Base-by-base conservation (phyloP, 148 eudicot species). In the Silene latifolia region DNA sequence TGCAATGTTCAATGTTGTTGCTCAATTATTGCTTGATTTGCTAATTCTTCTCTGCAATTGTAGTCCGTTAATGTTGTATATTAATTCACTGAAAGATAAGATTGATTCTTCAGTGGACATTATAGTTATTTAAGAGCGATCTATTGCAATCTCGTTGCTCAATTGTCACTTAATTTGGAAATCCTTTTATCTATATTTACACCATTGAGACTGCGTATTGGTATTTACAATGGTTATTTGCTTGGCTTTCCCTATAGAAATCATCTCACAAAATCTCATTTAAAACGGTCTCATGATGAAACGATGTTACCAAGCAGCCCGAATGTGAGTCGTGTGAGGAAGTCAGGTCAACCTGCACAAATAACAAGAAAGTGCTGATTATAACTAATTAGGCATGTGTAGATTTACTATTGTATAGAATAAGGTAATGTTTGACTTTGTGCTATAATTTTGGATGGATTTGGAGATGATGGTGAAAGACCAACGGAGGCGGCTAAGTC, bases 11-110 rank as follows among this genome's bases (percentile, higher is more conserved):
- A n/a, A 44, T 0, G 6, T 39, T 12, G 46, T 44, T 67, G 54
- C 67, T 63, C n/a, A 63, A 62, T 25, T 25, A 62, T 64, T 27
- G 68, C 68, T 65, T 65, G 11, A 15, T 0, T 65, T 65, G 47
- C 44, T 7, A 8, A 44, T 9, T 20, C 4, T 39, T 67, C 11
- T 39, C 0, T 63, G 42, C 44, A 63, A 63, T 27, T 29, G 6
- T 25, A 13, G 44, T 4, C 9, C 19, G 13, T 66, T 66, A 3
- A 4, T 47, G 32, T 20, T 47, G 29, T 48, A 39, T 39, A 39
- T 39, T 35, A 3, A 39, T 39, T 39, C 44, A 39, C 44, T 39
- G 9, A 39, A 35, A 35, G 44, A 39, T 39, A 39, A 39, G 44
- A 39, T 39, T 39, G 44, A 39, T 39, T 39, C 44, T 39, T 39